Conservation (phyloP, 495 filamentous ascomycete genomes). For the Chaetomidium leptoderma region DNA sequence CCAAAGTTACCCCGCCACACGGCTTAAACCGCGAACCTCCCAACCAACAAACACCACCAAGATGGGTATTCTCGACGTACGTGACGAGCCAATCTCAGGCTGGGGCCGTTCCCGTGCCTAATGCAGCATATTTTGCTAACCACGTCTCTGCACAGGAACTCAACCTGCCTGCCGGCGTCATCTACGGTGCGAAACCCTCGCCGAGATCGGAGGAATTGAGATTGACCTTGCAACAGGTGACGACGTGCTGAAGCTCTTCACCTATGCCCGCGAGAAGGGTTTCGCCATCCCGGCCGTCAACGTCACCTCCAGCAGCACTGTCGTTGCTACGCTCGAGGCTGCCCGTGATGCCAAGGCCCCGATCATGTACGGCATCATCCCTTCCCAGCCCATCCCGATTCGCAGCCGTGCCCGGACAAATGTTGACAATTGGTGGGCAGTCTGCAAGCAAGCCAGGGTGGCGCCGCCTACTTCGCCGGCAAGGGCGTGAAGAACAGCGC, state of each 20-base stretch:
- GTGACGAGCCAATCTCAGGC: background rate
- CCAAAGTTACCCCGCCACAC: slow-evolving; percentile 12
- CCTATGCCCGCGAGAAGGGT: slow-evolving; percentile 74
- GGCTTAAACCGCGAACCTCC: too few species aligned
- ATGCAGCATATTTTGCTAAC: background rate
- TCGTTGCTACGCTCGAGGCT: slow-evolving; percentile 84
- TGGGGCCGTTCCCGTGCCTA: background rate
- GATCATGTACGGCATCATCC: slow-evolving; percentile 51
- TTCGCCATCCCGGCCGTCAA: slow-evolving; percentile 86
- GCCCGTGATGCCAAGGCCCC: slow-evolving; percentile 83
- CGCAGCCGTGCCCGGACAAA: background rate
- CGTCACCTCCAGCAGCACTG: slow-evolving; percentile 88
- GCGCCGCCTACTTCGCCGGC: slow-evolving; percentile 90
- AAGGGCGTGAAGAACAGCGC: slow-evolving; percentile 80
- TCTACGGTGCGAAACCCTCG: slow-evolving; percentile 18
- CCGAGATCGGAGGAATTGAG: slow-evolving; percentile 10
- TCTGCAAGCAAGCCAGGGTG: slow-evolving; percentile 85
- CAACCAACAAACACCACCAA: slow-evolving; percentile 6
- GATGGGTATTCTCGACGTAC: slow-evolving; percentile 23
- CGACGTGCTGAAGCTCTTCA: slow-evolving; percentile 78
- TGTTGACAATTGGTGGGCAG: slow-evolving; percentile 9
- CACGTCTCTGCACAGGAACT: slow-evolving; percentile 12
- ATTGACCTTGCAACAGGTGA: slow-evolving; percentile 14
- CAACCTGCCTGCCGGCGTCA: slow-evolving; percentile 23
- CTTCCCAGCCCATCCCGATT: background rate